Conservation (phyloP, 2,329 filamentous ascomycete species). For the Drechmeria coniospora region DNA sequence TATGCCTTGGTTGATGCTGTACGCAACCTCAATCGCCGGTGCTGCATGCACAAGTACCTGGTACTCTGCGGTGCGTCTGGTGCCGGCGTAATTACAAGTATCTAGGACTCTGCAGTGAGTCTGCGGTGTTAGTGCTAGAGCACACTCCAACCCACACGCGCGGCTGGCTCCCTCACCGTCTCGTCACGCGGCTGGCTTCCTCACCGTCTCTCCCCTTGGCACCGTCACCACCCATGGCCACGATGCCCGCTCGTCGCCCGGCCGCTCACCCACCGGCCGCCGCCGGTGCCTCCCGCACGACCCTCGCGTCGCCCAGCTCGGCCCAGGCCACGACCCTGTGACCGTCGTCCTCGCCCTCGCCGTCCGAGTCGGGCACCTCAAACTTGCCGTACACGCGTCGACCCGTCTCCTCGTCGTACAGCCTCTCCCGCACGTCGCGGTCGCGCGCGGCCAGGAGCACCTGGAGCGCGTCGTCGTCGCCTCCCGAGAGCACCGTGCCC, state of each 20-base stretch:
- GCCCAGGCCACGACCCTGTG: constrained; percentile 41
- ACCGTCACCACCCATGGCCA: too few species aligned
- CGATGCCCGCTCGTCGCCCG: background rate
- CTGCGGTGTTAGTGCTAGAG: too few species aligned
- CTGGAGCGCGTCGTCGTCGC: constrained; percentile 35
- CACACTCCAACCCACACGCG: too few species aligned
- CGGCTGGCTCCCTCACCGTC: too few species aligned
- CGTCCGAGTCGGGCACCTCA: constrained; percentile 51
- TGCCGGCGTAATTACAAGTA: too few species aligned
- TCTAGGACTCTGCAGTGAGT: too few species aligned
- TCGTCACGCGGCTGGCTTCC: too few species aligned
- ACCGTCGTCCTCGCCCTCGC: constrained; percentile 47
- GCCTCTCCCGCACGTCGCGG: constrained; percentile 39
- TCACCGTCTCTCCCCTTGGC: too few species aligned
- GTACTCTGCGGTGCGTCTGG: too few species aligned
- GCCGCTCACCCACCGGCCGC: constrained; percentile 9
- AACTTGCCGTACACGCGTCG: constrained; percentile 64
- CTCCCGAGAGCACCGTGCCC: constrained; percentile 44
- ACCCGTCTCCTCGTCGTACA: constrained; percentile 51
- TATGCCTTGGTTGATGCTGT: too few species aligned
- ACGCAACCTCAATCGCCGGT: too few species aligned
- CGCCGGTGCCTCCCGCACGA: constrained; percentile 31
- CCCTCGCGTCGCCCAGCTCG: constrained; percentile 52
- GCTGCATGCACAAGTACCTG: too few species aligned
- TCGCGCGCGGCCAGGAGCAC: constrained; percentile 58